These are phyloP conservation scores for Candida suzukii DNA, from an alignment of 805 yeast genomes.

Conservation along the genomic window DNA sequence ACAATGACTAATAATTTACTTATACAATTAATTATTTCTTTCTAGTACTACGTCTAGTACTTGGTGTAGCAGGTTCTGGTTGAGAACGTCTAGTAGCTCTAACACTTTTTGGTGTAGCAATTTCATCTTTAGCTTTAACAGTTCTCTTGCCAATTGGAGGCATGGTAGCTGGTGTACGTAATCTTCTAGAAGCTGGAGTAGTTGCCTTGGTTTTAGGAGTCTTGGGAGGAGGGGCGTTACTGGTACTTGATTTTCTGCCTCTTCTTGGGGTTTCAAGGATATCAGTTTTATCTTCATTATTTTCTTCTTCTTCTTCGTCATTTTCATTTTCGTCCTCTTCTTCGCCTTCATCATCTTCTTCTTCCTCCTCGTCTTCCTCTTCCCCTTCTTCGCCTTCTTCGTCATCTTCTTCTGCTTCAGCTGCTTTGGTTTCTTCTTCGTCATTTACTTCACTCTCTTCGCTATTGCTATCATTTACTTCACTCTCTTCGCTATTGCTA, in stretches of 20 bases:
- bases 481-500: no score
- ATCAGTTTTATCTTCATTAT: background rate
- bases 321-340: slow-evolving; percentile 1
- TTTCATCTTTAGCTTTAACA: background rate
- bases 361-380: slow-evolving; percentile 1
- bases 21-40: background rate
- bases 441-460: slow-evolving; percentile 1
- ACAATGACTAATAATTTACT: background rate
- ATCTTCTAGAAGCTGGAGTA: slow-evolving; percentile 11
- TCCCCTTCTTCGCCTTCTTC: background rate
- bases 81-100: background rate
- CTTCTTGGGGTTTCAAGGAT: slow-evolving; percentile 1
- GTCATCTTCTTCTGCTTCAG: background rate
- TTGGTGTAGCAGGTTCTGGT: background rate
- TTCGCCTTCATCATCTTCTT: slow-evolving; percentile 1
- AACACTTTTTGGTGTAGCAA: background rate
- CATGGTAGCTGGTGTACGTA: slow-evolving; percentile 5
- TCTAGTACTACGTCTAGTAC: slow-evolving; percentile 1
- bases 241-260: background rate
- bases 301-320: slow-evolving; percentile 1
- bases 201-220: slow-evolving; percentile 9
- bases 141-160: background rate
- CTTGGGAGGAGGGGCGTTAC: background rate
- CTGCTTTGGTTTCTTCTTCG: background rate
- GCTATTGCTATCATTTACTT: no score